These are phyloP conservation scores for Crithidia sp. DNA, from an alignment of 208 protist genomes.

Conservation along the genomic window DNA sequence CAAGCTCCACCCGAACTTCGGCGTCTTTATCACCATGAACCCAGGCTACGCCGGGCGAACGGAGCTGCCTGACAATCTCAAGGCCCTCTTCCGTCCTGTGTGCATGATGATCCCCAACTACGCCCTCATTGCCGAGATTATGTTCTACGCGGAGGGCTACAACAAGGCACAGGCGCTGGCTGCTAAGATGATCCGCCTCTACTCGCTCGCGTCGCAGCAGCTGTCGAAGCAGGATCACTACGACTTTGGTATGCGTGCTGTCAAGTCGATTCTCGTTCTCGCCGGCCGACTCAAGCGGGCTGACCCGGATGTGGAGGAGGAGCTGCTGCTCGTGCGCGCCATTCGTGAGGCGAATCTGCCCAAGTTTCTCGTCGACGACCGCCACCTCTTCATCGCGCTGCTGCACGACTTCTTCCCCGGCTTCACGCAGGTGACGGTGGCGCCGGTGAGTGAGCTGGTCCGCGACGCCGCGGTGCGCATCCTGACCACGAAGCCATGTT, in stretches of 20 bases:
- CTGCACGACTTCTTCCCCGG: slow-evolving; percentile 93
- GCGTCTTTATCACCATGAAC: slow-evolving; percentile 98
- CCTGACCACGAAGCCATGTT: slow-evolving; percentile 49
- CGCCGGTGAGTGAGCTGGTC: slow-evolving; percentile 63
- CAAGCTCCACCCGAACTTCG: slow-evolving; percentile 91
- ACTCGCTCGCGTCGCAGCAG: slow-evolving; percentile 93
- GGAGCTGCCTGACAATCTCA: slow-evolving; percentile 97
- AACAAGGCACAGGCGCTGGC: slow-evolving; percentile 88
- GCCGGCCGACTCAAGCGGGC: slow-evolving; percentile 91
- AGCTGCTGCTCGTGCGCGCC: slow-evolving; percentile 90
- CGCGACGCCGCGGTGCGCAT: slow-evolving; percentile 45
- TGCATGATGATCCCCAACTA: slow-evolving; percentile 98
- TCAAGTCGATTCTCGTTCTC: slow-evolving; percentile 95
- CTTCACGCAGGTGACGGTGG: slow-evolving; percentile 30
- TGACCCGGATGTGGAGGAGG: slow-evolving; percentile 87
- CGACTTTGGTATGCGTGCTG: slow-evolving; percentile 96
- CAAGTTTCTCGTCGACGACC: slow-evolving; percentile 93
- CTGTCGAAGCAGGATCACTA: slow-evolving; percentile 97
- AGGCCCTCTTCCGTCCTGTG: slow-evolving; percentile 95
- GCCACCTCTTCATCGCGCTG: slow-evolving; percentile 89
- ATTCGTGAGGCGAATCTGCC: slow-evolving; percentile 94
- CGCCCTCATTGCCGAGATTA: slow-evolving; percentile 96
- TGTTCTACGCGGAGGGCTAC: slow-evolving; percentile 98
- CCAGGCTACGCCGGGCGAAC: slow-evolving; percentile 97
- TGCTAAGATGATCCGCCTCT: slow-evolving; percentile 96